Evolutionary conservation across 2,329 filamentous ascomycete genomes (phyloP).

Genomic region (Talaromyces marneffei): DNA sequence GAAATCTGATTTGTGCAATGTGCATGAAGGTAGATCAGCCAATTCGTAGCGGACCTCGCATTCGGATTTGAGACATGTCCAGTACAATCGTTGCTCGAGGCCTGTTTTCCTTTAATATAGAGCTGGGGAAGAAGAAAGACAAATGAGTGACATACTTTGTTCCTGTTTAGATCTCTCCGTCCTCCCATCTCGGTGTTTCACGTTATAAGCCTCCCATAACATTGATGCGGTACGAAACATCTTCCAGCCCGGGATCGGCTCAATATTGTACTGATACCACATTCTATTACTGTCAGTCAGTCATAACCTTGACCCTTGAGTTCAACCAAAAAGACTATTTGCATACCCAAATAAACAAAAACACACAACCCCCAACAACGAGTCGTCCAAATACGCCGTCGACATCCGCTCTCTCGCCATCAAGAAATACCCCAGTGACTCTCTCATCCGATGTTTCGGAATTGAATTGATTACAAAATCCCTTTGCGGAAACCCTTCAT

Average conservation of each 20-base stretch:
- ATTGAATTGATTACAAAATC: slow-evolving; percentile 19
- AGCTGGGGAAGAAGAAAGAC: background rate
- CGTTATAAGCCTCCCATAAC: slow-evolving; percentile 23
- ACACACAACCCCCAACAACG: slow-evolving; percentile 21
- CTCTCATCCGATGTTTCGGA: slow-evolving; percentile 22
- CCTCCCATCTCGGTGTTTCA: slow-evolving; percentile 20
- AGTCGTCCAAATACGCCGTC: slow-evolving; percentile 21
- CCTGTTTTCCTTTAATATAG: slow-evolving; percentile 11
- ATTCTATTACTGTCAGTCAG: slow-evolving; percentile 17
- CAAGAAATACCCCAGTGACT: slow-evolving; percentile 20
- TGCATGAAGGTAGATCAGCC: slow-evolving; percentile 21
- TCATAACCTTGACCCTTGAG: background rate
- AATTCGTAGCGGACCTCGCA: slow-evolving; percentile 25
- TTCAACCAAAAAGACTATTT: background rate
- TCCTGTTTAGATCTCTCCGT: slow-evolving; percentile 20
- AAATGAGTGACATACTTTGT: slow-evolving; percentile 18
- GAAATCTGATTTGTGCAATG: slow-evolving; percentile 22
- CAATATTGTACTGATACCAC: slow-evolving; percentile 25
- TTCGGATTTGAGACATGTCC: slow-evolving; percentile 25
- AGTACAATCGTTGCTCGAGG: slow-evolving; percentile 23
- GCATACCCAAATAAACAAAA: slow-evolving; percentile 22
- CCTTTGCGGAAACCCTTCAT: background rate
- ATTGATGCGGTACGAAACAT: slow-evolving; percentile 24
- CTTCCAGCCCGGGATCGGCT: slow-evolving; percentile 24
- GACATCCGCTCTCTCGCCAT: slow-evolving; percentile 23